A percentile compares a stretch with the other conserved stretches of the same genome.
These are phyloP conservation scores for Boletus huronensis DNA, from an alignment of 768 basidiomycete species.

Conservation along the genomic window DNA sequence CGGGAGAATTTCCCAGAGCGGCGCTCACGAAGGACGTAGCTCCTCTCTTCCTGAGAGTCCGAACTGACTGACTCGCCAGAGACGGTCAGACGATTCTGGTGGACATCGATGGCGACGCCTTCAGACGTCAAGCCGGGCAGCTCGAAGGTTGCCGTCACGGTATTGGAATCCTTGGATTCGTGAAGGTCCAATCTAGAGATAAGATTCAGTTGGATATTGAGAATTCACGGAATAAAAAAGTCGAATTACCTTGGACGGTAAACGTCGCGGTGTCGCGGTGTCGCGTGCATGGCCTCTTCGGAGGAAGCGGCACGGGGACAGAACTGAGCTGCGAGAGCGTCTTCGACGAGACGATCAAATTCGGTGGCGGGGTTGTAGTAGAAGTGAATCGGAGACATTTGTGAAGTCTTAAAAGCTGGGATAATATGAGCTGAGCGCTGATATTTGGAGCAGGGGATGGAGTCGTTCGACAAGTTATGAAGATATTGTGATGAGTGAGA, in stretches of 20 bases:
- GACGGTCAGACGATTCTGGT: constrained; percentile 45
- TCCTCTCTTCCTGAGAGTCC: constrained; percentile 32
- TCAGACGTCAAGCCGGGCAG: constrained; percentile 52
- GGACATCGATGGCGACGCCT: constrained; percentile 45
- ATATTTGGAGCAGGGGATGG: background rate
- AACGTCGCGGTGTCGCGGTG: background rate
- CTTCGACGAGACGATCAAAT: constrained; percentile 9
- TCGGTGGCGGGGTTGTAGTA: constrained; percentile 2
- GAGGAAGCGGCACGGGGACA: background rate
- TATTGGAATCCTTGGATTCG: constrained; percentile 40
- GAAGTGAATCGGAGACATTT: constrained; percentile 2
- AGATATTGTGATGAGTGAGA: background rate
- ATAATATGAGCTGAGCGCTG: background rate
- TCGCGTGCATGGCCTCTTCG: background rate
- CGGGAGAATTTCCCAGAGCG: constrained; percentile 44
- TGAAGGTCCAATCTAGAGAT: constrained; percentile 43
- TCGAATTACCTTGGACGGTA: constrained; percentile 22
- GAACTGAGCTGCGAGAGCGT: constrained; percentile 23
- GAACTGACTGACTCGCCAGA: constrained; percentile 41
- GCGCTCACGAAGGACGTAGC: constrained; percentile 45
- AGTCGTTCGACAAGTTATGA: background rate
- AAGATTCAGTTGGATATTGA: too few species aligned
- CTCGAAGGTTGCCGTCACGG: constrained; percentile 52
- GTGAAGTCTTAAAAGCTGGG: background rate
- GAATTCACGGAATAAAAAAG: too few species aligned